Conservation (phyloP, 768 basidiomycete species). For the Mycena capillaripes region DNA sequence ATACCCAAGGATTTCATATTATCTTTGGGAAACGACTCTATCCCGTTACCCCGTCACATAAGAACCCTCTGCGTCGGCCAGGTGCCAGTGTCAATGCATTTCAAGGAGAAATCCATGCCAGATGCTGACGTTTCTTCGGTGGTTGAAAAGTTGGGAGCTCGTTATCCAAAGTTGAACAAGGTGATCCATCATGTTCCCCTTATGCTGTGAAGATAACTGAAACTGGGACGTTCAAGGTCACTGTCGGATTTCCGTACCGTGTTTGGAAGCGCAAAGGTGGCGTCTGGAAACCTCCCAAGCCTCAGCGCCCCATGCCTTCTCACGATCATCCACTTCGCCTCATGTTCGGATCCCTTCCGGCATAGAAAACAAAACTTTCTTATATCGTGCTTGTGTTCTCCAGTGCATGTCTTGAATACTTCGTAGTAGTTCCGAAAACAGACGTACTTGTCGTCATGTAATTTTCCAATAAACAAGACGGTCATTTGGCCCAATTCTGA, state of each 20-base stretch:
- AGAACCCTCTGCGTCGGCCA: not conserved
- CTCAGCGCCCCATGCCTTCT: not conserved
- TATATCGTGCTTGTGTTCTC: not conserved
- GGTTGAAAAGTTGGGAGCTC: constrained; percentile 17
- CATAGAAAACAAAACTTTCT: not conserved
- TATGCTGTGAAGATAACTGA: not conserved
- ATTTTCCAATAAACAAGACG: not conserved
- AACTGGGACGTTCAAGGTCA: not conserved
- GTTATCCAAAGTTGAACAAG: constrained; percentile 9
- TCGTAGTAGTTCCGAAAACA: not conserved
- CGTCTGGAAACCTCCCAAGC: constrained; percentile 11
- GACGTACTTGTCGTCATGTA: not conserved
- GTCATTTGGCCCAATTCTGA: constrained; percentile 1
- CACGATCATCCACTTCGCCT: not conserved
- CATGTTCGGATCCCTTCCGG: not conserved
- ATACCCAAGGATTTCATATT: constrained; percentile 13
- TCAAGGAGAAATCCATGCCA: constrained; percentile 1
- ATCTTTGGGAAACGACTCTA: constrained; percentile 8
- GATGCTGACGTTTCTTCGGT: not conserved
- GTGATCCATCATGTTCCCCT: not conserved
- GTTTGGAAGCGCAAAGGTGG: constrained; percentile 7
- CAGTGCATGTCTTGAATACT: not conserved
- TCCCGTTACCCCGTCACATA: constrained; percentile 14
- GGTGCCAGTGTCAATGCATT: not conserved
- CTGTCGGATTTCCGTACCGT: not conserved